Percentiles rank a stretch among this genome's conserved stretches.
These are phyloP conservation scores for Pisolithus thermaeus DNA, from an alignment of 1,284 basidiomycete genomes.

Conservation along the genomic window DNA sequence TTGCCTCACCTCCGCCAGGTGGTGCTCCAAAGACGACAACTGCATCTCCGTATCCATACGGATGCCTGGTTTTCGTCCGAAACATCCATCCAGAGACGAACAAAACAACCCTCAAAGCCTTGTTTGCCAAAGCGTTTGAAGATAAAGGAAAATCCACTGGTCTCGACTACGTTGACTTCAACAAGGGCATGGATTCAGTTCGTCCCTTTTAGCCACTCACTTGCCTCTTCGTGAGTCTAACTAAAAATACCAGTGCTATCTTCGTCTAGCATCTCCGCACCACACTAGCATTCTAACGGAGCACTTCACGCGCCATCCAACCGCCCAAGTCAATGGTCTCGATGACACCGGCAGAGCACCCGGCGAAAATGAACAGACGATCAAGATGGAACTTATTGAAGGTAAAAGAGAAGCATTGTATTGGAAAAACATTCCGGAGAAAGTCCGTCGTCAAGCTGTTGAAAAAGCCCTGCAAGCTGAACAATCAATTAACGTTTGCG, in stretches of 20 bases:
- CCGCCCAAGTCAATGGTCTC: constrained; percentile 43
- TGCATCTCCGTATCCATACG: constrained; percentile 47
- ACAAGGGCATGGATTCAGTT: constrained; percentile 56
- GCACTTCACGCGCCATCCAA: constrained; percentile 36
- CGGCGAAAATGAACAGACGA: constrained; percentile 21
- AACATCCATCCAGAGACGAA: constrained; percentile 69
- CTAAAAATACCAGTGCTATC: constrained; percentile 48
- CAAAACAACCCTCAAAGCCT: constrained; percentile 63
- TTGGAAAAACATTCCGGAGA: constrained; percentile 73
- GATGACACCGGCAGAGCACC: constrained; percentile 36
- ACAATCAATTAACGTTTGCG: background rate
- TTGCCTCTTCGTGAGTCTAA: background rate
- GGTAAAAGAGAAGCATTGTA: constrained; percentile 66
- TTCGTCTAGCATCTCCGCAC: constrained; percentile 55
- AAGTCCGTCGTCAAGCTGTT: constrained; percentile 57
- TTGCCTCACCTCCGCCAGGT: background rate
- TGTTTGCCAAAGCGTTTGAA: constrained; percentile 45
- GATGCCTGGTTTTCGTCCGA: constrained; percentile 64
- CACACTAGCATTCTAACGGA: constrained; percentile 41
- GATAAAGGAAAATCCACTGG: constrained; percentile 18
- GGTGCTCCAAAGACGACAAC: constrained; percentile 19
- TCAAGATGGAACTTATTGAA: constrained; percentile 49
- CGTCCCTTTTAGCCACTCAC: background rate
- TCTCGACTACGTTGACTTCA: constrained; percentile 73
- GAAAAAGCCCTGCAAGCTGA: constrained; percentile 31